phyloP scores from a whole-genome alignment of 2,329 filamentous ascomycete species.

The Chaetomium sp. region DNA sequence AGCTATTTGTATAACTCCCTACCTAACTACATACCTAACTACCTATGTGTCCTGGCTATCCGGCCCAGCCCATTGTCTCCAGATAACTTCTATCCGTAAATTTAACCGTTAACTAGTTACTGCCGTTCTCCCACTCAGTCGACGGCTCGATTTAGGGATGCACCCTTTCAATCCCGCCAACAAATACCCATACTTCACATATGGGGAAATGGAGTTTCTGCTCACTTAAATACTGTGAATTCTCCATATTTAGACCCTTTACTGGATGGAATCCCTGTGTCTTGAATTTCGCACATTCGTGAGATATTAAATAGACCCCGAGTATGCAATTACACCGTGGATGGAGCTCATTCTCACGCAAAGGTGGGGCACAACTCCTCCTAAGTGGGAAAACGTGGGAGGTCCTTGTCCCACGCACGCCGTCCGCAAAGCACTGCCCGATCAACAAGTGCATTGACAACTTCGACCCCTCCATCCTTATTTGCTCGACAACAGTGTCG shows the following conservation, averaged over 20 bases:
- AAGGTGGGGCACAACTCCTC: conserved; percentile 18
- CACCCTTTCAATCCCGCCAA: not conserved
- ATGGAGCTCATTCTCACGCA: not conserved
- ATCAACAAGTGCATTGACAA: not conserved
- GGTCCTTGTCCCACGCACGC: conserved; percentile 7
- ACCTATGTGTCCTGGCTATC: not conserved
- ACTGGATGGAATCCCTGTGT: not conserved
- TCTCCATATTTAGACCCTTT: not conserved
- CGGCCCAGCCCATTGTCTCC: not conserved
- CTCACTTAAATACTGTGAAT: not conserved
- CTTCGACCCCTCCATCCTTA: not conserved
- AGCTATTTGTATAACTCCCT: too few species aligned
- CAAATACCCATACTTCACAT: not conserved
- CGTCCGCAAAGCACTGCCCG: conserved; percentile 8
- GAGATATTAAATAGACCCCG: not conserved
- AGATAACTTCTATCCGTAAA: not conserved
- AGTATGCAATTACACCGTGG: conserved; percentile 5
- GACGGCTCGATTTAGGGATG: not conserved
- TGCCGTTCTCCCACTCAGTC: not conserved
- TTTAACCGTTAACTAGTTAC: too few species aligned
- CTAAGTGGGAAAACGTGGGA: conserved; percentile 15
- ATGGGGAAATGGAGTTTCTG: not conserved
- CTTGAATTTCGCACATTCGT: not conserved
- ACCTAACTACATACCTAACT: too few species aligned
- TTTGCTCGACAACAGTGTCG: not conserved